These are phyloP conservation scores for Saccharomycopsis oosterbeekiorum DNA, from an alignment of 805 yeast species.

Conservation along the genomic window DNA sequence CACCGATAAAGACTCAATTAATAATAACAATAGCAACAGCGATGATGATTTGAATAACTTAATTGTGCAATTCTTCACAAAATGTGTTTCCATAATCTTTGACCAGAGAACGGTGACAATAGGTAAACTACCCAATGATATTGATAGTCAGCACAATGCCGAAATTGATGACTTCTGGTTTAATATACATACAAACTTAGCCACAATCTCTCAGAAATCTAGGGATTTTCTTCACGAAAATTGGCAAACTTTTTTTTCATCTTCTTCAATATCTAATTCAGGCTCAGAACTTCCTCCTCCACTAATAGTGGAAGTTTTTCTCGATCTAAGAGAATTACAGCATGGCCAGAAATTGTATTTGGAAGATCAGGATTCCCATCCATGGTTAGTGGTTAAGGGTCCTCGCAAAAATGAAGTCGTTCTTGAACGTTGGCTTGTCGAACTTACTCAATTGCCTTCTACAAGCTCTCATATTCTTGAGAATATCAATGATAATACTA, in stretches of 20 bases:
- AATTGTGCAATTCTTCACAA: background rate
- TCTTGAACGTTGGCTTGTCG: conserved; percentile 87
- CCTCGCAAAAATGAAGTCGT: conserved; percentile 75
- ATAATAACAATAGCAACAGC: background rate
- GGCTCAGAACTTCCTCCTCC: conserved; percentile 40
- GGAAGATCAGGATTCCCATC: conserved; percentile 41
- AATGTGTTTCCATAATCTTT: background rate
- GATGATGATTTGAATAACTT: background rate
- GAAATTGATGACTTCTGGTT: background rate
- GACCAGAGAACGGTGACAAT: background rate
- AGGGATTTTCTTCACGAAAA: background rate
- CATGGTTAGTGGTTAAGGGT: conserved; percentile 52
- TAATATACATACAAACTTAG: background rate
- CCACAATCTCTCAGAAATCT: background rate
- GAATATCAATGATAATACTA: conserved; percentile 17
- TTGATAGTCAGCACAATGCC: background rate
- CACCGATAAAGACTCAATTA: background rate
- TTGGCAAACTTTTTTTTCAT: background rate
- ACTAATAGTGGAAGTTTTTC: conserved; percentile 71
- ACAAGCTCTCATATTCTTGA: conserved; percentile 29
- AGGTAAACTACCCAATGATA: background rate
- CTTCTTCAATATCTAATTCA: background rate
- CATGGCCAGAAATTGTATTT: conserved; percentile 51
- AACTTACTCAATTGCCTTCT: conserved; percentile 30
- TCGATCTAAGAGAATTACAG: conserved; percentile 53